A percentile compares a stretch with the other conserved stretches of the same genome.
phyloP scores from a whole-genome alignment of 176 grass and related monocot genomes.

The Triticum aestivum region IWGSC_CS_RefSeq_v2.1 NC_057800.1:587268113-587268612 shows the following conservation, averaged over 20 bases:
- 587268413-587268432: slow-evolving; percentile 94
- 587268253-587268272: slow-evolving; percentile 99
- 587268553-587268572: slow-evolving; percentile 98
- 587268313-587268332: not conserved
- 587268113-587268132: not conserved
- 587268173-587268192: slow-evolving; percentile 88
- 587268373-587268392: slow-evolving; percentile 98
- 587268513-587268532: not conserved
- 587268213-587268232: slow-evolving; percentile 81
- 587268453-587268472: slow-evolving; percentile 73
- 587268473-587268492: slow-evolving; percentile 12
- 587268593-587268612: slow-evolving; percentile 87
- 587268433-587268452: slow-evolving; percentile 84
- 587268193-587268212: slow-evolving; percentile 97
- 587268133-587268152: not conserved
- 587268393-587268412: slow-evolving; percentile 99
- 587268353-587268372: slow-evolving; percentile 69
- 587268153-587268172: slow-evolving; percentile 43
- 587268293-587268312: not conserved
- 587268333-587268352: not conserved
- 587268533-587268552: slow-evolving; percentile 27
- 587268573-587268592: slow-evolving; percentile 99
- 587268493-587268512: slow-evolving; percentile 1
- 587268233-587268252: slow-evolving; percentile 87
- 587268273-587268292: slow-evolving; percentile 33